These are phyloP conservation scores for Hydnomerulius pinastri DNA, from an alignment of 768 basidiomycete species.

Conservation along the genomic window DNA sequence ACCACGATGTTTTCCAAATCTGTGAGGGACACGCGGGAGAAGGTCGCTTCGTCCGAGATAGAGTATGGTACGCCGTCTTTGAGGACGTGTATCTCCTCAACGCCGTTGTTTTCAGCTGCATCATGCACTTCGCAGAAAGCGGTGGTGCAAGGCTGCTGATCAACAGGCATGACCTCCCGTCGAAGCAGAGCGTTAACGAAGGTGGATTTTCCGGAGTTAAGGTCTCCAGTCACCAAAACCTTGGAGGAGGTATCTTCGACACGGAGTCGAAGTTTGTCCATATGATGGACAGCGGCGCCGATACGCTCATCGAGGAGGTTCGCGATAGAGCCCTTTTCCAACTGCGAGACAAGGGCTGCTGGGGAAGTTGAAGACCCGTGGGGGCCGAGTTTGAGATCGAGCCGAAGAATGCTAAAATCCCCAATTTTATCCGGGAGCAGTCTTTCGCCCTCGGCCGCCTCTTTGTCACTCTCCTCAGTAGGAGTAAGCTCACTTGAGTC, in stretches of 20 bases:
- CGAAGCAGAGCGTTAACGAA: constrained; percentile 95
- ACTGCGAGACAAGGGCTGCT: constrained; percentile 79
- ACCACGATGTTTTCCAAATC: constrained; percentile 81
- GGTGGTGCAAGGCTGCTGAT: constrained; percentile 97
- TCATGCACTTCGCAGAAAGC: constrained; percentile 97
- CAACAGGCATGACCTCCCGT: constrained; percentile 91
- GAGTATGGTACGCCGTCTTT: constrained; percentile 71
- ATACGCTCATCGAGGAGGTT: constrained; percentile 89
- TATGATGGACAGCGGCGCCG: constrained; percentile 67
- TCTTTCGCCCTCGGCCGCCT: constrained; percentile 32
- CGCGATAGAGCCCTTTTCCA: constrained; percentile 92
- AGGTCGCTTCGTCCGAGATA: constrained; percentile 73
- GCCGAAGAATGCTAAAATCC: constrained; percentile 85
- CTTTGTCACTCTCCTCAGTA: constrained; percentile 26
- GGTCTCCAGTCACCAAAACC: constrained; percentile 95
- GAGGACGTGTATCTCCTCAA: constrained; percentile 85
- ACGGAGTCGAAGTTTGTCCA: constrained; percentile 82
- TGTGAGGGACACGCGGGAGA: constrained; percentile 60
- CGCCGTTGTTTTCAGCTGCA: constrained; percentile 74
- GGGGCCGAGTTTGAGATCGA: constrained; percentile 90
- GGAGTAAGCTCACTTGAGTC: constrained; percentile 7
- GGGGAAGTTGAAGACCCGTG: constrained; percentile 62
- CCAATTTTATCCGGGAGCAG: constrained; percentile 44
- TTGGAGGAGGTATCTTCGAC: constrained; percentile 92
- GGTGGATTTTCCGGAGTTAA: constrained; percentile 98